These are phyloP conservation scores for Beauveria australis DNA, from an alignment of 2,329 filamentous ascomycete species.

Conservation along the genomic window DNA sequence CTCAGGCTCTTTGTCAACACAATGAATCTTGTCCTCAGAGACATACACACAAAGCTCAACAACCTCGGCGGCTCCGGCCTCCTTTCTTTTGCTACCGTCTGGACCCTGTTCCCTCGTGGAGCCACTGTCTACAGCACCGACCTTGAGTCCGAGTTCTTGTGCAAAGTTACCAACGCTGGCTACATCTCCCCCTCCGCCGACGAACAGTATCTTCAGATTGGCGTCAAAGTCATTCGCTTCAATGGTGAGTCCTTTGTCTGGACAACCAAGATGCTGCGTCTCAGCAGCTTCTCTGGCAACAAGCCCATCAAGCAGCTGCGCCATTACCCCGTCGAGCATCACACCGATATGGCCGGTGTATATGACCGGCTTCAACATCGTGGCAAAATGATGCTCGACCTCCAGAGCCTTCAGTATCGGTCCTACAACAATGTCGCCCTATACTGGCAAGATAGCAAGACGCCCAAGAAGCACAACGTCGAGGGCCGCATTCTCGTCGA, in stretches of 20 bases:
- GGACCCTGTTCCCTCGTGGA: constrained; percentile 35
- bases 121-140: constrained; percentile 31
- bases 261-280: constrained; percentile 24
- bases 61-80: constrained; percentile 29
- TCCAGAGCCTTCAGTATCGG: constrained; percentile 33
- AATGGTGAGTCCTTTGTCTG: constrained; percentile 34
- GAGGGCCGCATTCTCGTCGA: constrained; percentile 34
- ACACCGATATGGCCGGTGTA: constrained; percentile 22
- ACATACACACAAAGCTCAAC: constrained; percentile 27
- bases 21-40: constrained; percentile 35
- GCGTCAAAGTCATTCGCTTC: constrained; percentile 28
- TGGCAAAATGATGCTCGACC: constrained; percentile 32
- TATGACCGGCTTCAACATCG: constrained; percentile 23
- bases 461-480: constrained; percentile 27
- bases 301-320: constrained; percentile 31
- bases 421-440: constrained; percentile 34
- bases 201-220: constrained; percentile 19
- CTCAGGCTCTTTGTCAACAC: constrained; percentile 32
- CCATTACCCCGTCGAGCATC: constrained; percentile 29
- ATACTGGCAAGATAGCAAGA: constrained; percentile 13
- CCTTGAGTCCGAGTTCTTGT: constrained; percentile 33
- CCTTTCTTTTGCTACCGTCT: constrained; percentile 33
- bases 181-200: constrained; percentile 17
- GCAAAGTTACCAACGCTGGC: constrained; percentile 27
- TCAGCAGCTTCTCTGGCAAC: constrained; percentile 30